Evolutionary conservation across 352 stramenopile genomes (phyloP).

Genomic region (Phytophthora tentaculata): DNA sequence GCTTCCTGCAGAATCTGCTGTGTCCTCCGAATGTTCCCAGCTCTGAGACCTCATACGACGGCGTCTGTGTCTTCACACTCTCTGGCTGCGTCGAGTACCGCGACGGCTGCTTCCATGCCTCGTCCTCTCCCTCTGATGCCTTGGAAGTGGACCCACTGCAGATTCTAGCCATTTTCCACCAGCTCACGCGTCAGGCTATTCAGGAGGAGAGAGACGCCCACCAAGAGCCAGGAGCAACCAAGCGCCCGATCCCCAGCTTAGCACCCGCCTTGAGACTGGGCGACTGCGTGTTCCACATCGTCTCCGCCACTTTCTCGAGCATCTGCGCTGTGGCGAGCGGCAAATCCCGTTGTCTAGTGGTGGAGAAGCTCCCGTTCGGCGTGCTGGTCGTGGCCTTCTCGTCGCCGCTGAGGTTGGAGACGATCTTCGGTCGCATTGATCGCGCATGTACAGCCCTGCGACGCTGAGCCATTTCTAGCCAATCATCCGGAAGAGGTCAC

Average conservation of each 20-base stretch:
- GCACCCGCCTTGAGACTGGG: constrained; percentile 44
- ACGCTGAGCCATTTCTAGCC: constrained; percentile 29
- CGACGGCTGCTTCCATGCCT: constrained; percentile 52
- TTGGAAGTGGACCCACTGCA: constrained; percentile 24
- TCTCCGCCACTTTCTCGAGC: constrained; percentile 52
- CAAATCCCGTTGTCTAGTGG: constrained; percentile 44
- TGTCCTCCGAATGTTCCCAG: not conserved
- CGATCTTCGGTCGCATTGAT: constrained; percentile 43
- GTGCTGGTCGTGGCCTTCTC: constrained; percentile 54
- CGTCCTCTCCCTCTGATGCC: not conserved
- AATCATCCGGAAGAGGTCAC: constrained; percentile 22
- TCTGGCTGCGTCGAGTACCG: constrained; percentile 45
- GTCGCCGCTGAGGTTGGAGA: constrained; percentile 40
- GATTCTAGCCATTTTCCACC: constrained; percentile 47
- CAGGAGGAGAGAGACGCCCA: constrained; percentile 21
- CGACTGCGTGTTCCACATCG: constrained; percentile 44
- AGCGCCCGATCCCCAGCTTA: constrained; percentile 1
- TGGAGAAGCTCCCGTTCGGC: constrained; percentile 60
- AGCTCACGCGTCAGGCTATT: constrained; percentile 51
- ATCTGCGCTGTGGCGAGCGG: constrained; percentile 47
- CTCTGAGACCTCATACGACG: constrained; percentile 42
- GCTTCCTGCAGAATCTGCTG: constrained; percentile 47
- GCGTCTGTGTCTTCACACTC: constrained; percentile 51
- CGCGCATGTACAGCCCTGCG: constrained; percentile 38
- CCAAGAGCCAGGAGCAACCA: constrained; percentile 6